These are phyloP conservation scores for Staphylotrichum longicolle DNA, from an alignment of 495 filamentous ascomycete species.

Conservation along the genomic window DNA sequence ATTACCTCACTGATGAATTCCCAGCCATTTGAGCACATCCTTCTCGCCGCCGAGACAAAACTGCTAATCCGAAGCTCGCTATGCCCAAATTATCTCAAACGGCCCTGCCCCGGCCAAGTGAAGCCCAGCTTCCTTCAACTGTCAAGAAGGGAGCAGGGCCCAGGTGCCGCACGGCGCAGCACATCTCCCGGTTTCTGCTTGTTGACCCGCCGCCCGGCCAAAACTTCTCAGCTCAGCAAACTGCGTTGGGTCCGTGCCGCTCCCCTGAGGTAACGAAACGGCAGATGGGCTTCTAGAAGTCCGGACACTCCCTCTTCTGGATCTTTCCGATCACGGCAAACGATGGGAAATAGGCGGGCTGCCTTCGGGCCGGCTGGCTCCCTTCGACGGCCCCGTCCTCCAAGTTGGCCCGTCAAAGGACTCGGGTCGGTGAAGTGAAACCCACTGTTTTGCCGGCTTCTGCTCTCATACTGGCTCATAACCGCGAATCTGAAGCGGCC, in stretches of 20 bases:
- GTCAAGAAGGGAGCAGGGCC: background rate
- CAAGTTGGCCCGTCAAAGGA: constrained; percentile 9
- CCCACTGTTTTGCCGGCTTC: background rate
- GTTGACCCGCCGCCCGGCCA: constrained; percentile 6
- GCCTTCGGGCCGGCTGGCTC: constrained; percentile 1
- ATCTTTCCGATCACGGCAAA: background rate
- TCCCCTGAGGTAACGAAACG: background rate
- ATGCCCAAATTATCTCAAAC: constrained; percentile 21
- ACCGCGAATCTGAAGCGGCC: background rate
- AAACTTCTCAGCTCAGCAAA: background rate
- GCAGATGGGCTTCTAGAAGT: background rate
- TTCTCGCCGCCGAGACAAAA: background rate
- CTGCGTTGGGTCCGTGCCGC: background rate
- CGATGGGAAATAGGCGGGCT: background rate
- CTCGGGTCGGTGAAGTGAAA: constrained; percentile 7
- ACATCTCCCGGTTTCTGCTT: background rate
- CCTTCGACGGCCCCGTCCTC: background rate
- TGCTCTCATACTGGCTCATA: background rate
- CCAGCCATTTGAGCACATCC: background rate
- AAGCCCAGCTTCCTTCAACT: constrained; percentile 7
- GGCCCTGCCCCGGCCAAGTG: constrained; percentile 8
- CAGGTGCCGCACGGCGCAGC: constrained; percentile 19
- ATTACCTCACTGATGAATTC: too few relatives aligned
- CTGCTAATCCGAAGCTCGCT: background rate
- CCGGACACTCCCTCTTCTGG: background rate